Evolutionary conservation across 495 filamentous ascomycete genomes (phyloP).

Genomic region (Penicillium roqueforti): DNA sequence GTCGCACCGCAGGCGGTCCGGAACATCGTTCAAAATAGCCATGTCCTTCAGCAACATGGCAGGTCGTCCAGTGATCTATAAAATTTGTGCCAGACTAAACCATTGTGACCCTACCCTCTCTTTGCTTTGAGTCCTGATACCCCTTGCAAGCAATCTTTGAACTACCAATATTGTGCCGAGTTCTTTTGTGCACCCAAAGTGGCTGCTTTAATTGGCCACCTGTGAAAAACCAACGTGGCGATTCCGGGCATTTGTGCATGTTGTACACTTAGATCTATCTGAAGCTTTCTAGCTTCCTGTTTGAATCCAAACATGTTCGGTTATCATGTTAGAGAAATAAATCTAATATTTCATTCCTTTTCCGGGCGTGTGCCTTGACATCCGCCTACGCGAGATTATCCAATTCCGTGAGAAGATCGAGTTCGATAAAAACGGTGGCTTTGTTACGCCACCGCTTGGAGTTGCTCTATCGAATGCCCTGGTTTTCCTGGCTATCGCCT

Average conservation of each 20-base stretch:
- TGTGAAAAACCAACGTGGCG: not conserved
- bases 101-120: not conserved
- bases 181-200: not conserved
- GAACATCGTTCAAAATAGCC: conserved; percentile 20
- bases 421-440: too few species aligned
- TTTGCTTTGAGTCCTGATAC: conserved; percentile 6
- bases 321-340: not conserved
- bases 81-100: not conserved
- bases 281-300: not conserved
- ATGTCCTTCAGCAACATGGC: conserved; percentile 16
- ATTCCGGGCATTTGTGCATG: not conserved
- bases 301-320: not conserved
- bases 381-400: too few species aligned
- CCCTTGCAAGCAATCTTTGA: conserved; percentile 4
- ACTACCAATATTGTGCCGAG: not conserved
- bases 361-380: too few species aligned
- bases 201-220: not conserved
- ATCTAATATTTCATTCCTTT: not conserved
- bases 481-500: too few species aligned
- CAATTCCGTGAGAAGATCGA: too few species aligned
- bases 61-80: conserved; percentile 15
- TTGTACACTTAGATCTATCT: not conserved
- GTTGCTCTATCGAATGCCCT: too few species aligned
- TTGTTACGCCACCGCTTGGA: too few species aligned
- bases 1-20: conserved; percentile 30